Evolutionary conservation across 2,329 filamentous ascomycete genomes (phyloP), one percentile per base, ranked within the genome.

Genomic region (Colletotrichum theobromicola): DNA sequence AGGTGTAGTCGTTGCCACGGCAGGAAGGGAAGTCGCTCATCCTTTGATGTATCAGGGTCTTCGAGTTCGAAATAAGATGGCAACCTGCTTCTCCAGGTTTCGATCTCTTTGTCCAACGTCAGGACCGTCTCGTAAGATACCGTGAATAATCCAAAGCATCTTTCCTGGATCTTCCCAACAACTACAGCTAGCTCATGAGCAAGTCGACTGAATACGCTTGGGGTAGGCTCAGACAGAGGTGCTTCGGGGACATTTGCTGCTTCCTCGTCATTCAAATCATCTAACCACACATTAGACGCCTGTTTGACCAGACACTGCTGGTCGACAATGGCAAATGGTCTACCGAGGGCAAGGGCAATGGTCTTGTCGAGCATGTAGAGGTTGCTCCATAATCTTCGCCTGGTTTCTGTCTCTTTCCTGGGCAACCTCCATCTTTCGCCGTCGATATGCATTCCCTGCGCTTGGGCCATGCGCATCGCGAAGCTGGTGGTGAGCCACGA

Each of bases 401-500:
- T 77, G 1, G 82, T 84, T 72, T 85, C 84, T 1, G 82, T 81
- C 50, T 82, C 82, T 58, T 83, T 83, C 6, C 79, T 79, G 0
- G 83, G 79, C 12, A 86, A 75, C 10, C 82, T 77, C 83, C 83
- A 85, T 18, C 82, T 78, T 70, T 83, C 82, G 9, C 84, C 84
- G 72, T 86, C 85, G 26, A 86, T 83, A 67, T 86, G 84, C 79
- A 86, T 85, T 1, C 84, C 84, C 66, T 86, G 84, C 0, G 83
- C 84, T 71, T 85, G 83, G 7, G 84, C 85, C 82, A 86, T 84
- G 16, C 84, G 83, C 77, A 85, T 84, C 2, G 84, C 84, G 57
- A 86, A 85, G 74, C 84, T 83, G 5, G 81, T 81, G 2, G 84
- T 86, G 2, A 86, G 79, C 84, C 84, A 86, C 7, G 81, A 81